These are phyloP conservation scores for Saccharomyces mikatae DNA, from an alignment of 805 yeast genomes.

Conservation along the genomic window DNA sequence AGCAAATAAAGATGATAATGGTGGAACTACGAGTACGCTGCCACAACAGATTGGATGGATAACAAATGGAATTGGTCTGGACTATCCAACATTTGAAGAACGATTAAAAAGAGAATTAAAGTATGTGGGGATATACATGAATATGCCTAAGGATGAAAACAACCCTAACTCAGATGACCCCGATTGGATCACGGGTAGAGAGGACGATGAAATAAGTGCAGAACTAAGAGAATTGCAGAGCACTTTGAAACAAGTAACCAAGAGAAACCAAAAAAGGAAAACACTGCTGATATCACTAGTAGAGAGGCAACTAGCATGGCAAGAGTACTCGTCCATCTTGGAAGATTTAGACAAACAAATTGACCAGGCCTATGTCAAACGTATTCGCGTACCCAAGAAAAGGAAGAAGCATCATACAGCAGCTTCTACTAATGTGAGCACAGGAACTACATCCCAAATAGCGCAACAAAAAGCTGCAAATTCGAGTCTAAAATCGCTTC, in stretches of 20 bases:
- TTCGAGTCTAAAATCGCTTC: constrained; percentile 64
- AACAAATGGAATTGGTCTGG: constrained; percentile 41
- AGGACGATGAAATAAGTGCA: constrained; percentile 89
- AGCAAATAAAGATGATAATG: neutral
- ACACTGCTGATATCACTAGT: constrained; percentile 58
- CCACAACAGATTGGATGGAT: constrained; percentile 43
- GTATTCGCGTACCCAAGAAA: constrained; percentile 62
- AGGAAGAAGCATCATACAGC: constrained; percentile 32
- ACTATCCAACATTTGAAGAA: constrained; percentile 78
- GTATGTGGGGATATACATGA: constrained; percentile 83
- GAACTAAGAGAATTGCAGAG: constrained; percentile 71
- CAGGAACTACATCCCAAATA: constrained; percentile 32
- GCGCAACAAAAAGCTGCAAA: constrained; percentile 64
- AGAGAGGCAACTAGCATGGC: constrained; percentile 89
- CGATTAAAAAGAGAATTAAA: constrained; percentile 78
- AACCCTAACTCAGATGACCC: constrained; percentile 29
- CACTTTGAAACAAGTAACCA: constrained; percentile 53
- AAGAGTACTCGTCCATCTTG: constrained; percentile 79
- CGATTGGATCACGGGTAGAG: constrained; percentile 67
- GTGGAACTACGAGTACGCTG: constrained; percentile 26
- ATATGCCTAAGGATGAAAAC: constrained; percentile 32
- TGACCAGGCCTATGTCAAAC: constrained; percentile 83
- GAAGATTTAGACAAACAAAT: constrained; percentile 96
- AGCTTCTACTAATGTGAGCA: constrained; percentile 11
- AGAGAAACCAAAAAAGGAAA: constrained; percentile 60